These are phyloP conservation scores for Trametes coccinea DNA, from an alignment of 768 basidiomycete species.

Conservation along the genomic window DNA sequence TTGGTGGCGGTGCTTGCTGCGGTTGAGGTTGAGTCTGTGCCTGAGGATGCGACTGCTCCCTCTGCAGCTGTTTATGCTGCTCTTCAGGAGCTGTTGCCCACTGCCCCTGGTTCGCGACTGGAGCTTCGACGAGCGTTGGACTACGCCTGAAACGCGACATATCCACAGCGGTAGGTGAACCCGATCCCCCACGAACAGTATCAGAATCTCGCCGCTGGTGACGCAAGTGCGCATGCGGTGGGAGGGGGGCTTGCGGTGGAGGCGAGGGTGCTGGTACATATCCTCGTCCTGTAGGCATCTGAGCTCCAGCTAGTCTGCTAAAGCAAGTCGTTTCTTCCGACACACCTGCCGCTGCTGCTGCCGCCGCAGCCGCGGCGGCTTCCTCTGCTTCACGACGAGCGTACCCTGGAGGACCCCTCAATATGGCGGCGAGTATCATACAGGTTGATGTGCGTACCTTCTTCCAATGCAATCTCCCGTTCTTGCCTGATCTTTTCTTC, in stretches of 20 bases:
- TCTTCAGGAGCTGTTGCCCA: constrained; percentile 10
- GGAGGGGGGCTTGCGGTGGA: constrained; percentile 50
- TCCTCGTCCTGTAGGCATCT: constrained; percentile 25
- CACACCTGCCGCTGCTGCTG: neutral
- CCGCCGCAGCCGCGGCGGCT: constrained; percentile 37
- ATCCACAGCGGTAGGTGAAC: constrained; percentile 54
- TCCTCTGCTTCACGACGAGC: constrained; percentile 31
- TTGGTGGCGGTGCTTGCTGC: neutral
- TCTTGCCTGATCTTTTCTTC: constrained; percentile 46
- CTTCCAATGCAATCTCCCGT: constrained; percentile 39
- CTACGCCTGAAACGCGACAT: constrained; percentile 56
- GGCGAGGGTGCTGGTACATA: constrained; percentile 39
- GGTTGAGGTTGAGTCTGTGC: constrained; percentile 1
- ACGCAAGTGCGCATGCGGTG: constrained; percentile 31
- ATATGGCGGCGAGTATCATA: neutral
- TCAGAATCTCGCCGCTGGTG: constrained; percentile 79
- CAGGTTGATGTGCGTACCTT: constrained; percentile 36
- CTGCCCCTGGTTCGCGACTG: constrained; percentile 33
- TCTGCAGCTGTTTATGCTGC: constrained; percentile 9
- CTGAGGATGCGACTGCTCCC: neutral
- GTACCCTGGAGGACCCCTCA: constrained; percentile 27
- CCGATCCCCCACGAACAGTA: constrained; percentile 53
- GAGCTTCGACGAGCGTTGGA: constrained; percentile 66
- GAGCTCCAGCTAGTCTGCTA: neutral
- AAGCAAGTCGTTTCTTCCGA: constrained; percentile 9